These are phyloP conservation scores for Cyberlindnera lachancei DNA, from an alignment of 805 yeast genomes.

Conservation along the genomic window DNA sequence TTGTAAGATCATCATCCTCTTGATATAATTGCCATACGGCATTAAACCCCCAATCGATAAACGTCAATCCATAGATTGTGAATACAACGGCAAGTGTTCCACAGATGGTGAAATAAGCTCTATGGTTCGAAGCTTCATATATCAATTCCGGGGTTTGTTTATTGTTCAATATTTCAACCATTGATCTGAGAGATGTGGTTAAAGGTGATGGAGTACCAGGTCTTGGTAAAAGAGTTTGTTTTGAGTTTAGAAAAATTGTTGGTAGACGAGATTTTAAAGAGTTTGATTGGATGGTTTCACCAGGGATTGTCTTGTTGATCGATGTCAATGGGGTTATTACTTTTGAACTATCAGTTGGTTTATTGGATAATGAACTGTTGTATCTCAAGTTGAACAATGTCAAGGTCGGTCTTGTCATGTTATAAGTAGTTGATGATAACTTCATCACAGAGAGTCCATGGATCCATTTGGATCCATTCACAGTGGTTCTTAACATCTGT, in stretches of 20 bases:
- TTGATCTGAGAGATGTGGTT: slow-evolving; percentile 40
- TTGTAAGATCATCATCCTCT: slow-evolving; percentile 38
- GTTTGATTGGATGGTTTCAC: slow-evolving; percentile 27
- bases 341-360: no score
- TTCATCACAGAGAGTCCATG: no score
- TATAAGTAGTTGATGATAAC: no score
- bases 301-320: slow-evolving; percentile 13
- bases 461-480: no score
- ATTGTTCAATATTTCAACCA: slow-evolving; percentile 47
- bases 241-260: slow-evolving; percentile 56
- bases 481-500: no score
- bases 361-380: no score
- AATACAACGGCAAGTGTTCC: slow-evolving; percentile 63
- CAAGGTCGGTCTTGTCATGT: no score
- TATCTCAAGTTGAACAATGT: no score
- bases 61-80: slow-evolving; percentile 58
- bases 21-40: slow-evolving; percentile 44
- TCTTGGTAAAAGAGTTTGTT: slow-evolving; percentile 64
- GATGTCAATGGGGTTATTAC: background rate
- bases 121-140: slow-evolving; percentile 80
- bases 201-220: slow-evolving; percentile 70
- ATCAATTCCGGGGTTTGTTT: slow-evolving; percentile 62
- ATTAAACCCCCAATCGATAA: slow-evolving; percentile 47
- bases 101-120: slow-evolving; percentile 63
- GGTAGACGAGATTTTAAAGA: slow-evolving; percentile 55